Evolutionary conservation across 495 filamentous ascomycete genomes (phyloP), one percentile per base, ranked within the genome.

Genomic region (Neurospora sp.): DNA sequence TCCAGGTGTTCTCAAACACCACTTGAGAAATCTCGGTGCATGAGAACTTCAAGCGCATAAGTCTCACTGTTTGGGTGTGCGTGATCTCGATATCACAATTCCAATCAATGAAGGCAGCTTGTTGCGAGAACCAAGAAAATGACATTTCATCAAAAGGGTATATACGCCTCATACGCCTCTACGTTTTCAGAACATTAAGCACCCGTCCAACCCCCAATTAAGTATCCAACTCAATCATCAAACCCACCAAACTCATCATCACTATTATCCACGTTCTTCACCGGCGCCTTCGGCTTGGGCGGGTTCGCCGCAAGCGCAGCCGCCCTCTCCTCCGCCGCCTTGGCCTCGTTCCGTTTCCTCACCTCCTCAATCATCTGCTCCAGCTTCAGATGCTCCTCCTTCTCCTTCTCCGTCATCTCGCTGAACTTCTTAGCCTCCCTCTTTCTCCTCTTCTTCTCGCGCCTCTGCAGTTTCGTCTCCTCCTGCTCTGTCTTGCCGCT

Each of bases 401-500:
- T 89, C 82, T 97, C 92, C 74, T 90, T 90, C 14, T 90, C 88
- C 0, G 88, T 91, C 88, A 98, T 91, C 78, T 87, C 87, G 59
- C 87, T 87, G 82, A 85, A 81, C 75, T 84, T 84, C 79, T 92
- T 89, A 69, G 89, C 87, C 79, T 96, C 92, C 68, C 90, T 86
- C 79, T 88, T 90, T 69, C 87, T 86, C 70, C 88, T 84, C 82
- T 94, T 94, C 85, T 90, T 90, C 72, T 94, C 93, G 69, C 91
- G 86, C 73, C 93, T 85, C 74, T 81, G 85, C 69, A 89, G 86
- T 73, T 89, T 90, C 71, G 87, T 81, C 2, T 91, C 90, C 73
- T 90, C 90, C 35, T 85, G 82, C 53, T 95, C 93, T 37, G 88
- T 84, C 82, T 98, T 95, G 41, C 87, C 87, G 79, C 91, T 96